Conservation (phyloP, 1,284 basidiomycete species). For the Meira miltonrushii region DNA sequence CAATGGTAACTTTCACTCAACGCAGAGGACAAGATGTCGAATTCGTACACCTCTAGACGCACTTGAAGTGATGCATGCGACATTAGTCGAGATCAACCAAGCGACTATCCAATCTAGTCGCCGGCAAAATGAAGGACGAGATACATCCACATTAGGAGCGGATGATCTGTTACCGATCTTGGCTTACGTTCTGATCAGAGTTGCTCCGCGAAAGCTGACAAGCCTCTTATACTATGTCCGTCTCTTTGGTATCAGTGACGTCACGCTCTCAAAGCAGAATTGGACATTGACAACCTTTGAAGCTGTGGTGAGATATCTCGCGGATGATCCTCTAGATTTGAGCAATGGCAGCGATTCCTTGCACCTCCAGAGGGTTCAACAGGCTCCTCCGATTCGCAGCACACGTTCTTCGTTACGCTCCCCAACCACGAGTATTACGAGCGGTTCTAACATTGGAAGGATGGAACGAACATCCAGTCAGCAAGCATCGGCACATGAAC, state of each 20-base stretch:
- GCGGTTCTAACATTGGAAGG: neutral
- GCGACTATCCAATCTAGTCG: slow-evolving; percentile 15
- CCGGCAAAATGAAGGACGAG: slow-evolving; percentile 3
- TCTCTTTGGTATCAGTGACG: slow-evolving; percentile 21
- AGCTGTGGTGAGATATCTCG: slow-evolving; percentile 23
- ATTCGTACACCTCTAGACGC: slow-evolving; percentile 24
- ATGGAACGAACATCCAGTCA: neutral
- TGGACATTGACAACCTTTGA: slow-evolving; percentile 27
- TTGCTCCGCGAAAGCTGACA: slow-evolving; percentile 14
- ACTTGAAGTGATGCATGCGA: slow-evolving; percentile 21
- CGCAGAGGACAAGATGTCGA: neutral
- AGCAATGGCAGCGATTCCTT: slow-evolving; percentile 11
- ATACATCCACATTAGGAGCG: slow-evolving; percentile 11
- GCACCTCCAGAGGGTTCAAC: too few relatives aligned
- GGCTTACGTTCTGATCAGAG: slow-evolving; percentile 22
- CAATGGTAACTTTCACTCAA: neutral
- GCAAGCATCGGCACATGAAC: slow-evolving; percentile 1
- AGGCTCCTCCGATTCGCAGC: neutral
- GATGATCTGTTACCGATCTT: slow-evolving; percentile 26
- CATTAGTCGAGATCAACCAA: slow-evolving; percentile 22
- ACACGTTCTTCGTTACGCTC: neutral
- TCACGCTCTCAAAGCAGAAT: neutral
- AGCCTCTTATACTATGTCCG: slow-evolving; percentile 28
- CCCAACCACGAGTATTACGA: neutral
- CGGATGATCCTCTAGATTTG: slow-evolving; percentile 21